Base-by-base conservation (phyloP, 495 filamentous ascomycete species). In the Aspergillus olivimuriae region DNA sequence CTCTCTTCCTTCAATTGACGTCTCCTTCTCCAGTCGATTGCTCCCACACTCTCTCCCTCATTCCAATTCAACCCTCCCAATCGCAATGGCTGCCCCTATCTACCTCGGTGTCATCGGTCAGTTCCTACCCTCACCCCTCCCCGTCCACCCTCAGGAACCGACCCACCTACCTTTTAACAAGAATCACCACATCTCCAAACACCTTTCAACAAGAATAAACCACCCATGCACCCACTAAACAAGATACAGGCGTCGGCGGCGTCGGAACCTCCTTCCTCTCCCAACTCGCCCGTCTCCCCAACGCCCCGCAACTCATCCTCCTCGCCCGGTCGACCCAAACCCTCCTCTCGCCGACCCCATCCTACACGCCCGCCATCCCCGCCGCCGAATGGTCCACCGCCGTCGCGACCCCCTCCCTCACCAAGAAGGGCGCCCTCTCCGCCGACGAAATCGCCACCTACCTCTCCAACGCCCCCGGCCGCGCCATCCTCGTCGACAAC, bases 261-360 rank as follows among this genome's bases (percentile, higher is more conserved):
- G 92, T 98, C 41, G 92, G 92, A 47, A 86, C 86, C 62, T 79
- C 80, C 57, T 96, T 97, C 76, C 81, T 98, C 51, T 66, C 70
- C 43, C 92, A 98, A 63, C 80, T 96, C 44, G 63, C 75, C 7
- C 75, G 72, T 43, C 70, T 83, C 37, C 70, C 80, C 53, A 73
- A 76, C 57, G 63, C 74, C 14, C 73, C 94, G 28, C 76, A 76
- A 44, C 79, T 95, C 17, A 75, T 88, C 66, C 78, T 91, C 58
- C 82, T 95, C 47, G 79, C 84, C 35, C 86, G 86, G 34, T 88
- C 83, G 63, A 83, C 81, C 46, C 88, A 87, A 59, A 81, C 81
- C 24, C 66, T 95, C 51, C 81, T 82, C 58, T 79, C 76, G 45
- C 60, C 65, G 11, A 55, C 61, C 14, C 65, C 63, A 8, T 51